phyloP scores from a whole-genome alignment of 148 eudicot genomes.

The Rhododendron vialii region DNA sequence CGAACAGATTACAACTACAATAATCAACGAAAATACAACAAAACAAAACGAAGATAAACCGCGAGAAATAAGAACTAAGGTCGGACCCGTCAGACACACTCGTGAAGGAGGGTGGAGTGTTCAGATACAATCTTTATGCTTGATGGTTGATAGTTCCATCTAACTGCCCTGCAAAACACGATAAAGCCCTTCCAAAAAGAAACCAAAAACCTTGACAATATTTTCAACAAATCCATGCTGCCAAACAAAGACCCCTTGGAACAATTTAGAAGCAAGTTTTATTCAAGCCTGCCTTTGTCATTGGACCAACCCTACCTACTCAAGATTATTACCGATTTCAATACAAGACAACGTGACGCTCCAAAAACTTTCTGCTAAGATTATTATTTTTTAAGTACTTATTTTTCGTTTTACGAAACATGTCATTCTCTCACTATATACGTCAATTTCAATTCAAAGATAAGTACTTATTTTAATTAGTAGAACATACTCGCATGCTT shows the following conservation, averaged over 20 bases:
- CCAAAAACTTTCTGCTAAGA: background rate
- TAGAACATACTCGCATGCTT: background rate
- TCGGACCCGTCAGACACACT: too few species aligned
- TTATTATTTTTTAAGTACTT: too few species aligned
- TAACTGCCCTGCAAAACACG: background rate
- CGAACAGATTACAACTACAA: too few species aligned
- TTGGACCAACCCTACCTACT: background rate
- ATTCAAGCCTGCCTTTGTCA: background rate
- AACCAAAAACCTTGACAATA: background rate
- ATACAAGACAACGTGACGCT: background rate
- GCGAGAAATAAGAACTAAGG: too few species aligned
- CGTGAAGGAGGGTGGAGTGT: too few species aligned
- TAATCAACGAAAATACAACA: too few species aligned
- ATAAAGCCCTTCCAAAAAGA: background rate
- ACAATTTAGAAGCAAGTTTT: background rate
- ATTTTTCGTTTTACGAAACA: too few species aligned
- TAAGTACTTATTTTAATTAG: too few species aligned
- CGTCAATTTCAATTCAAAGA: too few species aligned
- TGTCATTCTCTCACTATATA: too few species aligned
- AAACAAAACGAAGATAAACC: too few species aligned
- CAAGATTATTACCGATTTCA: background rate
- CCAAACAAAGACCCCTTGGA: background rate
- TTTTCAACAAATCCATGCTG: background rate
- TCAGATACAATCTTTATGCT: background rate
- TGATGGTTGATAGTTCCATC: background rate